Evolutionary conservation across 495 filamentous ascomycete genomes (phyloP).

Genomic region (Aspergillus ostianus): DNA sequence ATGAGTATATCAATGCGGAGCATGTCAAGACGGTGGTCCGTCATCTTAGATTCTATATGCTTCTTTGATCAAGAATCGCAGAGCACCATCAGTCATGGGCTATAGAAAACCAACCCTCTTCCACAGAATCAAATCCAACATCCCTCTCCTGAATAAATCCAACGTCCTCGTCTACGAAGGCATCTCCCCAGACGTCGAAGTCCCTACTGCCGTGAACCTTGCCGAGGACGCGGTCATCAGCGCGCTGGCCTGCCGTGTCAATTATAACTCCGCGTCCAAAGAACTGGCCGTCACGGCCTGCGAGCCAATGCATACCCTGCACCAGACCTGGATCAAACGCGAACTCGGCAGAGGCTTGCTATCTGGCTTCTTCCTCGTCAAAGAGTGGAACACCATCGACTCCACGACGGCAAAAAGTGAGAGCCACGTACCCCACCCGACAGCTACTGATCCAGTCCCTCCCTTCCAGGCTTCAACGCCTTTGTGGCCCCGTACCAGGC

Average conservation of each 20-base stretch:
- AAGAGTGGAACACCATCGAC: neutral
- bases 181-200: neutral
- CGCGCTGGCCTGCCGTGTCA: neutral
- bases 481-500: neutral
- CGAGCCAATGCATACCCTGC: neutral
- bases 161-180: neutral
- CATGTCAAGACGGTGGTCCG: neutral
- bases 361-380: neutral
- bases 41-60: neutral
- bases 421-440: neutral
- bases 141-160: neutral
- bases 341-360: neutral
- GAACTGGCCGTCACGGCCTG: neutral
- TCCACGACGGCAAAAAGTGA: neutral
- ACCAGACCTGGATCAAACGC: neutral
- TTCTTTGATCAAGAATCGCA: neutral
- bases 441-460: neutral
- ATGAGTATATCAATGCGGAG: no score
- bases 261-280: neutral
- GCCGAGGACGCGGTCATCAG: neutral
- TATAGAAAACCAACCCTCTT: neutral
- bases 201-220: neutral
- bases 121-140: neutral
- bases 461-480: neutral
- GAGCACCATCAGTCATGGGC: neutral